These are phyloP conservation scores for Taphrina pruni DNA, from an alignment of 1,139 yeast genomes.

Conservation along the genomic window DNA sequence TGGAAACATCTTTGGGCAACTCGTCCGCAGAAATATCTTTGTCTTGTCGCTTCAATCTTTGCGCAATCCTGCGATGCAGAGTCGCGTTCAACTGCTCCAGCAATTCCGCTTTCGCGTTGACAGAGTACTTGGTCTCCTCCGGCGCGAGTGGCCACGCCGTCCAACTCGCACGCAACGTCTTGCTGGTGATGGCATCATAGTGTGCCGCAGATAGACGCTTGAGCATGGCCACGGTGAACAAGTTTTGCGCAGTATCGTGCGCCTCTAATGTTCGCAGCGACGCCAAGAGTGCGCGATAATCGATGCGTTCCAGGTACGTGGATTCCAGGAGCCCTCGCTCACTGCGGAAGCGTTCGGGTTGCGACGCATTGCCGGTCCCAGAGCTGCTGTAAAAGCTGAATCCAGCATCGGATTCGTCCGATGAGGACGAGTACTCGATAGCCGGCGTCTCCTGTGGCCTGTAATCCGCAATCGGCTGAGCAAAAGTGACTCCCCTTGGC, in stretches of 20 bases:
- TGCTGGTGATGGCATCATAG: not conserved
- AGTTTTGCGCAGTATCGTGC: conserved; percentile 22
- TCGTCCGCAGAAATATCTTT: conserved; percentile 16
- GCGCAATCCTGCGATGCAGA: conserved; percentile 2
- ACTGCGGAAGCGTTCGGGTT: not conserved
- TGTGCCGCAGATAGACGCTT: conserved; percentile 2
- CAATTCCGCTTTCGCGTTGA: not conserved
- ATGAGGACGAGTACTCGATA: conserved; percentile 1
- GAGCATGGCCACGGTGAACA: conserved; percentile 12
- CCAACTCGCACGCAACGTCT: conserved; percentile 9
- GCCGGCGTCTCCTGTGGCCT: not conserved
- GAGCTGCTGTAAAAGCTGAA: conserved; percentile 5
- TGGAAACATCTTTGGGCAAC: not conserved
- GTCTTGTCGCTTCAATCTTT: not conserved
- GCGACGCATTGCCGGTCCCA: not conserved
- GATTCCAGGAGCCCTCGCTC: conserved; percentile 14
- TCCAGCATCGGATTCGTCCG: conserved; percentile 1
- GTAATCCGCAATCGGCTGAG: conserved; percentile 13
- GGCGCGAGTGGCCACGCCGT: conserved; percentile 24
- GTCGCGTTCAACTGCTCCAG: not conserved
- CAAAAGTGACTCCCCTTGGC: conserved; percentile 18
- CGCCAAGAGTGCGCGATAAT: conserved; percentile 17
- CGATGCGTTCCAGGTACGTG: conserved; percentile 20
- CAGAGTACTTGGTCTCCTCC: conserved; percentile 3
- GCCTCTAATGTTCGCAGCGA: conserved; percentile 10